Evolutionary conservation across 371 early-diverging fungal species (phyloP).

Genomic region (Capillidium rhysosporum): DNA sequence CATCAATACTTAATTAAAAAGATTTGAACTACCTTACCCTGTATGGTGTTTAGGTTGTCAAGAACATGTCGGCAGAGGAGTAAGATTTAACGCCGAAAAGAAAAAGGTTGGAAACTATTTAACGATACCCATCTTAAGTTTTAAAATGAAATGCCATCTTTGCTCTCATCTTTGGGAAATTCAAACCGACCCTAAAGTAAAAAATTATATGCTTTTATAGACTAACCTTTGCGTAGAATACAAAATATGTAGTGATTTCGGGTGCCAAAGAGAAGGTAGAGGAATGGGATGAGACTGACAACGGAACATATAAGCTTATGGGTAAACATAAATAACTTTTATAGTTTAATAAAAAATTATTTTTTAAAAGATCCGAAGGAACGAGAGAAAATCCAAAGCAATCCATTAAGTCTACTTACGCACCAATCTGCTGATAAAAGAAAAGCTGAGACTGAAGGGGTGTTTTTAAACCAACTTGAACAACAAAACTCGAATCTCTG

Average conservation of each 20-base stretch:
- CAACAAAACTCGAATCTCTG: constrained; percentile 35
- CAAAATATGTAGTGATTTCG: constrained; percentile 46
- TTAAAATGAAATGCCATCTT: constrained; percentile 83
- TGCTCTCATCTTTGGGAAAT: constrained; percentile 79
- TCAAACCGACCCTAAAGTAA: constrained; percentile 83
- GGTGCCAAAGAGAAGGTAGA: constrained; percentile 66
- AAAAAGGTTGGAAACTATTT: constrained; percentile 72
- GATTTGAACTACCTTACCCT: constrained; percentile 79
- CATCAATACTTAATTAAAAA: constrained; percentile 9
- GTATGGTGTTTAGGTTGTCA: constrained; percentile 81
- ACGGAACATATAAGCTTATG: constrained; percentile 34
- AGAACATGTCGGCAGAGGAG: constrained; percentile 67
- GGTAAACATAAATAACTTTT: constrained; percentile 8
- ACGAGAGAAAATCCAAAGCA: constrained; percentile 25
- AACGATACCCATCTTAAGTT: constrained; percentile 67
- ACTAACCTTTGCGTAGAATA: constrained; percentile 24
- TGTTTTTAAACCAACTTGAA: constrained; percentile 33
- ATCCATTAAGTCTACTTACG: constrained; percentile 52
- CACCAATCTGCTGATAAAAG: constrained; percentile 29
- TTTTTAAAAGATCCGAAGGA: constrained; percentile 39
- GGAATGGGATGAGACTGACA: constrained; percentile 49
- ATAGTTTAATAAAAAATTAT: constrained; percentile 8
- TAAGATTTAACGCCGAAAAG: constrained; percentile 88
- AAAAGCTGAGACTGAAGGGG: constrained; percentile 22
- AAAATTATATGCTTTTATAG: not conserved